These are phyloP conservation scores for Penicillium desertorum DNA, from an alignment of 495 filamentous ascomycete species.

Conservation along the genomic window DNA sequence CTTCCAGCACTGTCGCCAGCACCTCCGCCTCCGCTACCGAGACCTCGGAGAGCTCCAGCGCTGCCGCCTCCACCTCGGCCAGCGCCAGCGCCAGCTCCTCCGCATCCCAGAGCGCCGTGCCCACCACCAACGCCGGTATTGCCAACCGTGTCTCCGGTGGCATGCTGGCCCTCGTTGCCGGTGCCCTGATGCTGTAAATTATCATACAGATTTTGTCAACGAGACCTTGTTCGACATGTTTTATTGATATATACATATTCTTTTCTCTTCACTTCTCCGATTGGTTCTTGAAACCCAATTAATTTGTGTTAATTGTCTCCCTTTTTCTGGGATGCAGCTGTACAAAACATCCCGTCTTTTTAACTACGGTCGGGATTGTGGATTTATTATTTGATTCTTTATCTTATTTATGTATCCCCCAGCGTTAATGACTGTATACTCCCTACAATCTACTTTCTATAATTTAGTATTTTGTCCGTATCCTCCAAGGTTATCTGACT, in stretches of 20 bases:
- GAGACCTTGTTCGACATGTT: background rate
- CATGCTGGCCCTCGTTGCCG: conserved; percentile 40
- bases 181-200: conserved; percentile 36
- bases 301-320: background rate
- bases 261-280: background rate
- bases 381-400: background rate
- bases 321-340: conserved; percentile 5
- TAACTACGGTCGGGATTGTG: background rate
- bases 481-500: background rate
- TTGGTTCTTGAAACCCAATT: conserved; percentile 6
- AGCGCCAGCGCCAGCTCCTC: conserved; percentile 16
- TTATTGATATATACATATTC: conserved; percentile 1
- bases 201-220: conserved; percentile 2
- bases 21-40: conserved; percentile 30
- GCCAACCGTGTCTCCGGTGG: conserved; percentile 40
- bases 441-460: background rate
- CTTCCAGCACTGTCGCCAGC: conserved; percentile 41
- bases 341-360: background rate
- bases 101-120: conserved; percentile 18
- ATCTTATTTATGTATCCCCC: conserved; percentile 3
- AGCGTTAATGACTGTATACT: background rate
- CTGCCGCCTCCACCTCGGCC: conserved; percentile 26
- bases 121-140: conserved; percentile 34
- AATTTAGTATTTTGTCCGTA: background rate
- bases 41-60: conserved; percentile 31